Evolutionary conservation across 345 rosid genomes (phyloP).

Genomic region (Heritiera littoralis): DNA sequence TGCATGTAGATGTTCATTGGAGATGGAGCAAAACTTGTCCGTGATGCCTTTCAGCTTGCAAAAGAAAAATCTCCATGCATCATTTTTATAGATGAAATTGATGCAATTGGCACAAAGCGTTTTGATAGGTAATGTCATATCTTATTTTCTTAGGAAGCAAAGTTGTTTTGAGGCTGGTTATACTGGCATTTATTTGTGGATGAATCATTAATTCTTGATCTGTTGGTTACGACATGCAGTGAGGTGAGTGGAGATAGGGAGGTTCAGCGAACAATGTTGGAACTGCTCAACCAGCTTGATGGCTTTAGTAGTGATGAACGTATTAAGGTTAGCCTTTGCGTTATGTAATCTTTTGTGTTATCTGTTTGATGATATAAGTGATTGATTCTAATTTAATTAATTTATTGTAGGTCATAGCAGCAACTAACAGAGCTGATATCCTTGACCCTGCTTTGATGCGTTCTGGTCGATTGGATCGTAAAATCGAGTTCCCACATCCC

Average conservation of each 20-base stretch:
- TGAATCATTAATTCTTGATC: background rate
- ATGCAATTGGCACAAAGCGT: conserved; percentile 97
- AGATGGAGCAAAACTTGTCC: conserved; percentile 99
- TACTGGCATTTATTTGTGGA: background rate
- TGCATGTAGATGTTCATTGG: conserved; percentile 93
- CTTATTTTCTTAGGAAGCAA: background rate
- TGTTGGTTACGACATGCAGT: conserved; percentile 46
- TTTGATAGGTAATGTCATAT: conserved; percentile 71
- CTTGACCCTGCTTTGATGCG: conserved; percentile 99
- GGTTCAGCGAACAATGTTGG: conserved; percentile 99
- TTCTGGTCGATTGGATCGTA: conserved; percentile 96
- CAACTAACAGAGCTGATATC: conserved; percentile 98
- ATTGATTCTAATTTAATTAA: background rate
- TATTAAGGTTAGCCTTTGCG: conserved; percentile 63
- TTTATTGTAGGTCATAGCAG: conserved; percentile 86
- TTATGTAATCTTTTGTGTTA: background rate
- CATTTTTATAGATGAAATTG: conserved; percentile 98
- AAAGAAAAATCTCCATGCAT: conserved; percentile 99
- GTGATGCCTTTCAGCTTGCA: conserved; percentile 99
- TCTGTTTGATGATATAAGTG: background rate
- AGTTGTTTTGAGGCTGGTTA: background rate
- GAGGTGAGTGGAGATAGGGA: conserved; percentile 99
- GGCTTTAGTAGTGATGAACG: conserved; percentile 99
- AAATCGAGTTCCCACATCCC: conserved; percentile 98
- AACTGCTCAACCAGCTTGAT: conserved; percentile 96